Conservation (phyloP, 805 yeast species). For the Teunomyces funiuensis region DNA sequence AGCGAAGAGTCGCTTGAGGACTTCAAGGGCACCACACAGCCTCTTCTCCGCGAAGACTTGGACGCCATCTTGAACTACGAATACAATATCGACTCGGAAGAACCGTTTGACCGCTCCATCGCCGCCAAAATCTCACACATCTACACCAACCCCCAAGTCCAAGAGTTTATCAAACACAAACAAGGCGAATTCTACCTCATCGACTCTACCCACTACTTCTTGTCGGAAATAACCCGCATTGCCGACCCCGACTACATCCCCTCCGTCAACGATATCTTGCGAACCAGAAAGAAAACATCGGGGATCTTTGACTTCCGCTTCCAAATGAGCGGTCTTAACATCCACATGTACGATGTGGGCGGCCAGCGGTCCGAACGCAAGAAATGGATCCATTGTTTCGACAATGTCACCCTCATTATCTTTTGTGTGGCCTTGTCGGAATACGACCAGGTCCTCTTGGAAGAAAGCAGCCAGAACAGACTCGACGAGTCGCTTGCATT, state of each 20-base stretch:
- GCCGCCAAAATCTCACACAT: conserved; percentile 50
- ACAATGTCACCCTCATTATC: conserved; percentile 83
- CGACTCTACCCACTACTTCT: conserved; percentile 82
- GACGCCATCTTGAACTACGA: conserved; percentile 47
- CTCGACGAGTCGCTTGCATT: conserved; percentile 59
- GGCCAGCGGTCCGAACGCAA: conserved; percentile 95
- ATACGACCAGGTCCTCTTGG: conserved; percentile 83
- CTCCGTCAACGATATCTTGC: conserved; percentile 69
- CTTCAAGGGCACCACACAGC: conserved; percentile 9
- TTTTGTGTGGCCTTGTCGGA: conserved; percentile 91
- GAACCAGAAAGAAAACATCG: conserved; percentile 89
- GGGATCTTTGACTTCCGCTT: conserved; percentile 86
- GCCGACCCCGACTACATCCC: conserved; percentile 64
- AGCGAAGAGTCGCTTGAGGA: conserved; percentile 12
- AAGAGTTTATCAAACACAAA: conserved; percentile 53
- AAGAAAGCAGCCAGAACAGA: conserved; percentile 26
- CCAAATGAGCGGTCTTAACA: conserved; percentile 57
- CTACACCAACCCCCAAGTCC: conserved; percentile 59
- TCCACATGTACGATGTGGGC: conserved; percentile 75
- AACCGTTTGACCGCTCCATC: conserved; percentile 48
- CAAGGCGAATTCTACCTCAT: conserved; percentile 74
- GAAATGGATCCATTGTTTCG: conserved; percentile 97
- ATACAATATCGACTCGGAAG: conserved; percentile 53
- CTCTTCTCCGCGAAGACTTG: conserved; percentile 31
- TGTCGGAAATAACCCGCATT: conserved; percentile 65